Percentiles rank a stretch among this genome's conserved stretches.
Evolutionary conservation across 108 stramenopile species (phyloP).

Genomic region (Cyclotella distinguenda): DNA sequence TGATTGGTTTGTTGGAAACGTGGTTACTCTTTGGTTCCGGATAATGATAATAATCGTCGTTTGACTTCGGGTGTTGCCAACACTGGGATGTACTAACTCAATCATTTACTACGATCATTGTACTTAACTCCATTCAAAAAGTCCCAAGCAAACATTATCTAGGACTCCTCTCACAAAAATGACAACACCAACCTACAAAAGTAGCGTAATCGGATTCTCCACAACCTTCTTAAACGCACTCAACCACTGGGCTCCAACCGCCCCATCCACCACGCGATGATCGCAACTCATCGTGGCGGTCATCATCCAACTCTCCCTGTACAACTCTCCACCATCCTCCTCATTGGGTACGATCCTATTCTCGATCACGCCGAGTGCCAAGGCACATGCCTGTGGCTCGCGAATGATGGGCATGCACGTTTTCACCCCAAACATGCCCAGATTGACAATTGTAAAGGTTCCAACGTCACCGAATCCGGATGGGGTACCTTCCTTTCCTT

Average conservation of each 20-base stretch:
- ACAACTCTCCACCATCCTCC: conserved; percentile 76
- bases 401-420: conserved; percentile 93
- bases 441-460: conserved; percentile 91
- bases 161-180: no score
- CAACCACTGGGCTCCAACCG: conserved; percentile 96
- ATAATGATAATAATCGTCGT: no score
- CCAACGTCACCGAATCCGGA: conserved; percentile 60
- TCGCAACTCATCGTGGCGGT: conserved; percentile 97
- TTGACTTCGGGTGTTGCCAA: no score
- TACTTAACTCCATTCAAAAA: no score
- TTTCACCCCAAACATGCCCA: conserved; percentile 98
- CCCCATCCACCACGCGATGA: conserved; percentile 98
- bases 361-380: conserved; percentile 93
- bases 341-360: conserved; percentile 91
- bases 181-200: conserved; percentile 19
- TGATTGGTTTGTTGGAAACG: neutral
- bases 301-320: conserved; percentile 85
- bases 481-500: conserved; percentile 26
- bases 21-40: no score
- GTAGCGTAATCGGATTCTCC: conserved; percentile 81
- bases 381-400: conserved; percentile 93
- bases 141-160: no score
- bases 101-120: no score
- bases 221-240: conserved; percentile 90
- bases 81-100: no score